Conservation (phyloP, 768 basidiomycete species). For the Xerocomellus intermedius region DNA sequence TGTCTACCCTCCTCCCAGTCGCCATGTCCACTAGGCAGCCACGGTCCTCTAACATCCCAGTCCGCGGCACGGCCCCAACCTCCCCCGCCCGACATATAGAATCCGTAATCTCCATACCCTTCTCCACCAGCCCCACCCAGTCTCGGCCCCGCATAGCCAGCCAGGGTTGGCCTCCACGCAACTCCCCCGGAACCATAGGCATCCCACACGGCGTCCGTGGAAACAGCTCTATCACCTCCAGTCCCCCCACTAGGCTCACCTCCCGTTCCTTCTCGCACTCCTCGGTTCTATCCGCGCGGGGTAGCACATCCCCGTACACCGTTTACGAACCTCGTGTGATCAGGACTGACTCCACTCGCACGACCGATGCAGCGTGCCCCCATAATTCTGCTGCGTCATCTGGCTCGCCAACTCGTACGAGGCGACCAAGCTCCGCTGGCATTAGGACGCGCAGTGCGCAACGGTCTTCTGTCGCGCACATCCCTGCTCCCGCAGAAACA, state of each 20-base stretch:
- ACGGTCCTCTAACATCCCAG: conserved; percentile 67
- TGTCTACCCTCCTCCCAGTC: background rate
- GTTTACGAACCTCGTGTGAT: conserved; percentile 68
- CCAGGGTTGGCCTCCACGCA: conserved; percentile 31
- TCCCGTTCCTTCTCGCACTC: conserved; percentile 44
- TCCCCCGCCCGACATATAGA: conserved; percentile 61
- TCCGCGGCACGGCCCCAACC: conserved; percentile 44
- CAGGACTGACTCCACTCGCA: conserved; percentile 49
- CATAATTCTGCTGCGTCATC: conserved; percentile 36
- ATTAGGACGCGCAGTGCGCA: conserved; percentile 22
- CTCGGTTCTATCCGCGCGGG: conserved; percentile 32
- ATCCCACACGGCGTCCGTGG: conserved; percentile 40
- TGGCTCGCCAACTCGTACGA: conserved; percentile 46
- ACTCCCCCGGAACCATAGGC: conserved; percentile 34
- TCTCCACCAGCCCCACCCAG: conserved; percentile 37
- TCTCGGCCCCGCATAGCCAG: conserved; percentile 41
- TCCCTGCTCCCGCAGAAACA: conserved; percentile 30
- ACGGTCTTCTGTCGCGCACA: conserved; percentile 29
- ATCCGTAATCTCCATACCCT: conserved; percentile 62
- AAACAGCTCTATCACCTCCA: conserved; percentile 31
- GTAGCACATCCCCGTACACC: conserved; percentile 31
- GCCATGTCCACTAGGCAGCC: conserved; percentile 51
- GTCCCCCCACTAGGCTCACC: conserved; percentile 41
- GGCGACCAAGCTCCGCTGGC: conserved; percentile 43
- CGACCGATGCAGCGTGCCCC: conserved; percentile 43